Evolutionary conservation across 202 grass and related monocot species (phyloP).

Genomic region (Carex arenaria): DNA sequence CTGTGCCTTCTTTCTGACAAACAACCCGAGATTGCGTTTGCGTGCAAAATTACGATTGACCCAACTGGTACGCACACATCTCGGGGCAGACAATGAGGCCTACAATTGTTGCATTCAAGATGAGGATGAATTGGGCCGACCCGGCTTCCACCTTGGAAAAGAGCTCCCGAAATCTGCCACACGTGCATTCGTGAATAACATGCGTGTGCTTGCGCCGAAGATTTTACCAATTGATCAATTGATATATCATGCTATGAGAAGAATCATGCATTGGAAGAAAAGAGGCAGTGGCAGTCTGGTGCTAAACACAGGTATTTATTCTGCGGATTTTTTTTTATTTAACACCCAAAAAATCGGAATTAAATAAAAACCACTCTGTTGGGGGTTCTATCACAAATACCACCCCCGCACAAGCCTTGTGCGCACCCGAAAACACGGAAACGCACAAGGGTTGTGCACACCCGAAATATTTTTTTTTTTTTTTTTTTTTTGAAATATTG

Average conservation of each 20-base stretch:
- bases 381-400: too few species aligned
- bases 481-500: too few species aligned
- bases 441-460: too few species aligned
- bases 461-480: too few species aligned
- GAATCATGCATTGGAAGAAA: slow-evolving; percentile 10
- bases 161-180: slow-evolving; percentile 71
- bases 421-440: too few species aligned
- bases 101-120: slow-evolving; percentile 84
- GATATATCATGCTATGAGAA: slow-evolving; percentile 35
- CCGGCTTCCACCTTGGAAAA: slow-evolving; percentile 72
- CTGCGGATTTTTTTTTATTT: too few species aligned
- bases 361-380: too few species aligned
- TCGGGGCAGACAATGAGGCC: slow-evolving; percentile 59
- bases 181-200: slow-evolving; percentile 66
- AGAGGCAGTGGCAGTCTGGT: background rate
- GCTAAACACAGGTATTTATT: slow-evolving; percentile 12
- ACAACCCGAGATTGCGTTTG: slow-evolving; percentile 23
- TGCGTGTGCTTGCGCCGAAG: slow-evolving; percentile 47
- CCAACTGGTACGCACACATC: slow-evolving; percentile 78
- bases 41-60: slow-evolving; percentile 56
- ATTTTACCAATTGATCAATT: slow-evolving; percentile 60
- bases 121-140: slow-evolving; percentile 62
- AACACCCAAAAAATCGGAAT: too few species aligned
- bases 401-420: too few species aligned
- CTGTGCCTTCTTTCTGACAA: slow-evolving; percentile 76